phyloP scores from a whole-genome alignment of 2,329 filamentous ascomycete genomes.

The Daldinia sp. region DNA sequence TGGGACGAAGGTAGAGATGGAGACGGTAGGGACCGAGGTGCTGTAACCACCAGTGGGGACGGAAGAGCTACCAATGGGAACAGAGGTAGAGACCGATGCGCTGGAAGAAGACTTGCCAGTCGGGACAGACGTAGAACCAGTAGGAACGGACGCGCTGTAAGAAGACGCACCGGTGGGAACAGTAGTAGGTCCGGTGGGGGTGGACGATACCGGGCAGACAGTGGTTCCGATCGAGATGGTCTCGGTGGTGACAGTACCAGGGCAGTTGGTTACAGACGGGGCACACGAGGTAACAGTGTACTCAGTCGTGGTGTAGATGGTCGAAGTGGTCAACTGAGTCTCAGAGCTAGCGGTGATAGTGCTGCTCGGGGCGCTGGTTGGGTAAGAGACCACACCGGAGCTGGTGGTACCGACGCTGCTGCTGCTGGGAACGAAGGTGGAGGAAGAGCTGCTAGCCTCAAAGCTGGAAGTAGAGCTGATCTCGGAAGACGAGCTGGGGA shows the following conservation, averaged over 20 bases:
- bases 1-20: not conserved
- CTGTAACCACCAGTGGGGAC: not conserved
- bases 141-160: not conserved
- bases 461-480: conserved; percentile 6
- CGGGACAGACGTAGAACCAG: conserved; percentile 5
- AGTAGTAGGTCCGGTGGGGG: not conserved
- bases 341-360: conserved; percentile 5
- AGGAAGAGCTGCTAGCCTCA: conserved; percentile 11
- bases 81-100: conserved; percentile 4
- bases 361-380: not conserved
- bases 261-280: conserved; percentile 26
- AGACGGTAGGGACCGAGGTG: conserved; percentile 1
- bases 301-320: conserved; percentile 23
- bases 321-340: conserved; percentile 28
- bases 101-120: not conserved
- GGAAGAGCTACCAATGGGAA: conserved; percentile 1
- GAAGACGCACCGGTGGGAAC: not conserved
- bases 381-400: not conserved
- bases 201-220: conserved; percentile 1
- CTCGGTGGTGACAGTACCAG: conserved; percentile 25
- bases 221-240: conserved; percentile 24
- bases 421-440: not conserved
- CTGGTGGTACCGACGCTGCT: not conserved
- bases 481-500: not conserved
- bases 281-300: conserved; percentile 31